phyloP scores from a whole-genome alignment of 2,329 filamentous ascomycete genomes.

The Claviceps humidiphila region DNA sequence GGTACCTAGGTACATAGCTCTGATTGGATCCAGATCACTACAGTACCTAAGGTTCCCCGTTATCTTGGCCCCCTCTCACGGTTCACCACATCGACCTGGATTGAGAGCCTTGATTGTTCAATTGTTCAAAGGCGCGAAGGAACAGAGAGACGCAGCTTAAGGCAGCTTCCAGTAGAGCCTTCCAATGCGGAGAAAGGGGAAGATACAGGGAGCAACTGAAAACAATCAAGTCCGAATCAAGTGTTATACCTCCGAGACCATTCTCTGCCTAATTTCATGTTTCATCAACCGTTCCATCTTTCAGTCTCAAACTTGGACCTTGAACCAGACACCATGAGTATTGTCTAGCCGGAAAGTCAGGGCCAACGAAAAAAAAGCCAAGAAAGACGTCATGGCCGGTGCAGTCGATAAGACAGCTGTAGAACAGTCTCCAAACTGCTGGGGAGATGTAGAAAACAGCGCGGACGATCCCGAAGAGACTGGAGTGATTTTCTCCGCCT shows the following conservation, averaged over 20 bases:
- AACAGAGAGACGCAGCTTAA: no score
- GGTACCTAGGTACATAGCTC: no score
- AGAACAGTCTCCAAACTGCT: slow-evolving; percentile 25
- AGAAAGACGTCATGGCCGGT: slow-evolving; percentile 1
- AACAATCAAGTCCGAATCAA: background rate
- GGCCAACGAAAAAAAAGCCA: background rate
- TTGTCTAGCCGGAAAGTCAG: background rate
- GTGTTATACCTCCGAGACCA: background rate
- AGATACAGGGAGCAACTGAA: background rate
- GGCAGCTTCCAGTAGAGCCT: no score
- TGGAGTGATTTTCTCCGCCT: slow-evolving; percentile 62
- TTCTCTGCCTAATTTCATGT: background rate
- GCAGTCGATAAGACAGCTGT: background rate
- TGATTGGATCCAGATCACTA: no score
- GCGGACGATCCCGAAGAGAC: slow-evolving; percentile 68
- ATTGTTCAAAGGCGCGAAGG: no score
- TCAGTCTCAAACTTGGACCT: background rate
- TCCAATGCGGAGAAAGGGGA: background rate
- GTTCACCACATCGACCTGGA: no score
- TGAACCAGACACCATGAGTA: background rate
- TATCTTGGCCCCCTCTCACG: no score
- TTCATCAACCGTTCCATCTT: background rate
- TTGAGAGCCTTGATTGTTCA: no score
- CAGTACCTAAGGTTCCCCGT: no score
- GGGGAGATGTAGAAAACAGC: slow-evolving; percentile 51